Evolutionary conservation across 148 eudicot genomes (phyloP), one percentile per base, ranked within the genome.

Genomic region (Spergularia marina): DNA sequence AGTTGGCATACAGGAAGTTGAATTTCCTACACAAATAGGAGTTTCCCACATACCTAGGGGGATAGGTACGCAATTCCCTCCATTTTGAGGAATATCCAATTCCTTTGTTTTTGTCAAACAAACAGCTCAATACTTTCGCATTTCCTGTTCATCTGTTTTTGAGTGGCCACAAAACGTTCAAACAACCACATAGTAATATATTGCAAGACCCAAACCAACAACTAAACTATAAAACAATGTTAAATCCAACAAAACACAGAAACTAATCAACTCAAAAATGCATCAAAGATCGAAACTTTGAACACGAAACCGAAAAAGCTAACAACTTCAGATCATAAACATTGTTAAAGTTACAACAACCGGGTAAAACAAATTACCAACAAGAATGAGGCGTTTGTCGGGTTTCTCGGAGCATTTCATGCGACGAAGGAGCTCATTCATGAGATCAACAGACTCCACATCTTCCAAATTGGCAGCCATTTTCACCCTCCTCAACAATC

Each of bases 371-470:
- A 57, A 25, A 73, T 20, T 82, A 91, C 97, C 94, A 21, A 94
- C 85, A 81, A 94, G 91, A 65, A 94, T 94, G 83, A 94, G 96
- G 73, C 96, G 96, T 64, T 94, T 90, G 84, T 91, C 96, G 9
- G 98, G 97, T 69, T 94, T 91, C 78, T 86, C 55, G 23, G 91
- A 82, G 63, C 98, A 94, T 72, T 89, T 94, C 91, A 91, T 87
- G 18, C 98, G 98, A 53, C 98, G 98, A 44, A 94, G 87, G 34
- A 94, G 93, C 85, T 94, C 98, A 34, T 87, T 72, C 98, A 90
- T 90, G 81, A 94, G 83, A 81, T 90, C 93, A 34, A 74, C 68
- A 0, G 96, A 87, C 21, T 83, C 83, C 0, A 91, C 86, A 75
- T 94, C 98, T 61, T 94, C 98, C 84, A 94, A 84, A 53, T 86